These are phyloP conservation scores for Mycena maculata DNA, from an alignment of 768 basidiomycete species.

Conservation along the genomic window DNA sequence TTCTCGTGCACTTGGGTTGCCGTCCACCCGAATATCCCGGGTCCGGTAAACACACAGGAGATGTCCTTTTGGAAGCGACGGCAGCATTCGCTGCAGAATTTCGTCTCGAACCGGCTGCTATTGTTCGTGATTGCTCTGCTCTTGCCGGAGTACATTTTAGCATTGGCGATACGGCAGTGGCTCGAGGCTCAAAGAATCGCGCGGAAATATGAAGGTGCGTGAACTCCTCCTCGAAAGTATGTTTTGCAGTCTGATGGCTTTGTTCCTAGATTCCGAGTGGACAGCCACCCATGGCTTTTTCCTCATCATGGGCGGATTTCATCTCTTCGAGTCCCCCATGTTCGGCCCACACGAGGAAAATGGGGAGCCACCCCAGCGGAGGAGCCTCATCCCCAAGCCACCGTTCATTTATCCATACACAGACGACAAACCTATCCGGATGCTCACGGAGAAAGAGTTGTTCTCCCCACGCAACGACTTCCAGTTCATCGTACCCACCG, in stretches of 20 bases:
- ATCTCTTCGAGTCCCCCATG: neutral
- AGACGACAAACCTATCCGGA: neutral
- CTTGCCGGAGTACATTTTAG: neutral
- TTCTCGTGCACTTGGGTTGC: slow-evolving; percentile 7
- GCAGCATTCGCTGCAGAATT: neutral
- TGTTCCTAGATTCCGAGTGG: neutral
- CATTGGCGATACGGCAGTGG: neutral
- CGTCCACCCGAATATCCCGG: neutral
- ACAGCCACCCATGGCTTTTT: neutral
- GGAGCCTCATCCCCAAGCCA: too few species aligned
- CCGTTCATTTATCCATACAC: neutral
- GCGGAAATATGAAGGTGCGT: neutral
- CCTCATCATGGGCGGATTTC: neutral
- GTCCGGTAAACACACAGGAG: neutral
- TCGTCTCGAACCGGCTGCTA: neutral
- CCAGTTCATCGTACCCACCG: neutral
- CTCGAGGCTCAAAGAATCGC: neutral
- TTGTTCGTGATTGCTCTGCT: neutral
- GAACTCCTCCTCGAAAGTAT: neutral
- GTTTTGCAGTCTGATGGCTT: neutral
- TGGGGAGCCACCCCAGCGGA: neutral
- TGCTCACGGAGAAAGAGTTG: neutral
- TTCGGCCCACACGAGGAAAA: neutral
- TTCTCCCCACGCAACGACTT: neutral
- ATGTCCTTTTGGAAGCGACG: neutral